A percentile compares a stretch with the other conserved stretches of the same genome.
phyloP scores from a whole-genome alignment of 2,329 filamentous ascomycete species.

The Fusarium multiceps region DNA sequence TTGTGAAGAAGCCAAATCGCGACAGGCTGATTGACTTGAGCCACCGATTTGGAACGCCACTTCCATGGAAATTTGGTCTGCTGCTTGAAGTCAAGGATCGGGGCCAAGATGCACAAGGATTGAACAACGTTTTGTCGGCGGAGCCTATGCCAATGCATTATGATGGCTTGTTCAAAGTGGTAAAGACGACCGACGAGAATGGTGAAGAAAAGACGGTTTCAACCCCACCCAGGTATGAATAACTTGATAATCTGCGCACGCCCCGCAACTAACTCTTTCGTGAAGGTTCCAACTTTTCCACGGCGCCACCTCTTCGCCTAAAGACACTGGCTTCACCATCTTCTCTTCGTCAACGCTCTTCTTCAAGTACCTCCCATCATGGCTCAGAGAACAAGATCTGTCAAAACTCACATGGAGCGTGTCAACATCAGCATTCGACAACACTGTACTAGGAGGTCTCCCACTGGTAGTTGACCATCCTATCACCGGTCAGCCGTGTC shows the following conservation, averaged over 20 bases:
- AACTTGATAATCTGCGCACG: neutral
- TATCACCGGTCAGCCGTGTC: conserved; percentile 57
- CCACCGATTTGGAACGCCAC: conserved; percentile 58
- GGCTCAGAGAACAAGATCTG: conserved; percentile 52
- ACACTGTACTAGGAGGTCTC: conserved; percentile 56
- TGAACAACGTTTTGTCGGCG: conserved; percentile 65
- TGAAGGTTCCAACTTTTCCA: conserved; percentile 64
- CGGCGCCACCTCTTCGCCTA: conserved; percentile 58
- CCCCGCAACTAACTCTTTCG: neutral
- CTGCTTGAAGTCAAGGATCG: conserved; percentile 63
- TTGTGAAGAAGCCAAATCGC: conserved; percentile 58
- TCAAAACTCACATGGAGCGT: conserved; percentile 60
- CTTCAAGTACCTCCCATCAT: conserved; percentile 58
- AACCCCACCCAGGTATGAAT: conserved; percentile 55
- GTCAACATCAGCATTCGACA: conserved; percentile 59
- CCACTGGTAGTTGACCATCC: conserved; percentile 60
- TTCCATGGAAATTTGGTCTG: conserved; percentile 65
- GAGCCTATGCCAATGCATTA: conserved; percentile 70
- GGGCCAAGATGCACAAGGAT: conserved; percentile 55
- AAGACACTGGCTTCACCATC: conserved; percentile 64
- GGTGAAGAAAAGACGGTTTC: conserved; percentile 57
- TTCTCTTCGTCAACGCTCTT: conserved; percentile 64
- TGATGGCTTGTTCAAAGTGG: conserved; percentile 67
- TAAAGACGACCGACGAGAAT: conserved; percentile 52
- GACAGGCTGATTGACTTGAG: conserved; percentile 60